Base-by-base conservation (phyloP, 768 basidiomycete species). In the Podaxis sp. region DNA sequence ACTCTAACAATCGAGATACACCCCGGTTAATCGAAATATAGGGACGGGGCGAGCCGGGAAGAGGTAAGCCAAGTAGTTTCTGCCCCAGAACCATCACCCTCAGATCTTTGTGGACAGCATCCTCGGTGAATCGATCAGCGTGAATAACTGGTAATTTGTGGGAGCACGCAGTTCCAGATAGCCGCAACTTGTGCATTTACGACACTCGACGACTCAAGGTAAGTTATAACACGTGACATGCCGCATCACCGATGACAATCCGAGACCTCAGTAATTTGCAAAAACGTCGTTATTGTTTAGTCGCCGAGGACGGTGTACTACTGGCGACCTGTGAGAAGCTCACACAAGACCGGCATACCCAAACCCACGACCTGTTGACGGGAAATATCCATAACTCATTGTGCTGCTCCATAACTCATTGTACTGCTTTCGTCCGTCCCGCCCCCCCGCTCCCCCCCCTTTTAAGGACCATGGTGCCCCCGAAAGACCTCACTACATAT, bases 251-350 rank as follows among this genome's bases (percentile, higher is more conserved):
- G n/a, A 17, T 7, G 20, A 20, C 26, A 33, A 30, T 53, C 51
- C 51, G 17, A 26, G 51, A 53, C 51, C 51, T 53, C 51, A 53
- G 51, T 53, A 53, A 57, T 28, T 37, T 22, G 55, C 20, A 28
- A 26, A 24, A 24, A 24, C 55, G 22, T n/a, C 38, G 17, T n/a
- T 26, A 57, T 24, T 24, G 56, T 33, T 41, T 57, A 24, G 24
- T 58, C 22, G 30, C 51, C n/a, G n/a, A n/a, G n/a, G n/a, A n/a
- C n/a, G n/a, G n/a, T n/a, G n/a, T n/a, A n/a, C n/a, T n/a, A n/a
- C n/a, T n/a, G n/a, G n/a, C n/a, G n/a, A n/a, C n/a, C n/a, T n/a
- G n/a, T n/a, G n/a, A n/a, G n/a, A 33, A 33, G 30, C 30, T 33
- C 30, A 10, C 8, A 10, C 30, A 10, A 33, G 30, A 8, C 30